These are phyloP conservation scores for Talaromyces sp. DNA, from an alignment of 2,329 filamentous ascomycete genomes.

Conservation along the genomic window DNA sequence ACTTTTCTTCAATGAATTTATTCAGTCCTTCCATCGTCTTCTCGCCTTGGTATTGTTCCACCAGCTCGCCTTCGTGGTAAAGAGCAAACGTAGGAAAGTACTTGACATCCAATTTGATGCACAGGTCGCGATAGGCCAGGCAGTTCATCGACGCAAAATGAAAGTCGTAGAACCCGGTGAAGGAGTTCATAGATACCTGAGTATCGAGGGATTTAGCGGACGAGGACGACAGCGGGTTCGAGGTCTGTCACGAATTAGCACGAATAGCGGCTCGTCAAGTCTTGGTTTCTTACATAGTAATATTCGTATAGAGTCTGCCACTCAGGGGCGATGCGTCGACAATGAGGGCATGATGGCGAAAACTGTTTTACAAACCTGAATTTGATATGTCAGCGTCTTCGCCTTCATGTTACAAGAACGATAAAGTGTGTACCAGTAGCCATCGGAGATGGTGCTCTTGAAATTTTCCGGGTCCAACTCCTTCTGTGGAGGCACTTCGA, in stretches of 20 bases:
- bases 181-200: conserved; percentile 56
- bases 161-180: conserved; percentile 82
- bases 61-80: conserved; percentile 70
- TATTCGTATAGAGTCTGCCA: conserved; percentile 94
- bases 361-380: conserved; percentile 50
- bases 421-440: conserved; percentile 43
- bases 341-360: conserved; percentile 61
- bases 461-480: conserved; percentile 47
- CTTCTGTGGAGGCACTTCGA: conserved; percentile 48
- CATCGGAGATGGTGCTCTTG: conserved; percentile 45
- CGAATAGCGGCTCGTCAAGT: neutral
- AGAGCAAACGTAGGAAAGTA: conserved; percentile 74
- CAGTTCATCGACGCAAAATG: conserved; percentile 85
- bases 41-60: conserved; percentile 61
- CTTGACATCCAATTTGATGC: conserved; percentile 60
- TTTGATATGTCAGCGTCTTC: neutral
- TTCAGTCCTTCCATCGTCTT: conserved; percentile 65
- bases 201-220: conserved; percentile 47
- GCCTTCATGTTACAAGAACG: neutral
- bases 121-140: conserved; percentile 74
- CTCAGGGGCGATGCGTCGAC: conserved; percentile 71
- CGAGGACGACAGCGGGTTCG: conserved; percentile 59
- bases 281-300: conserved; percentile 54
- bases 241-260: conserved; percentile 56
- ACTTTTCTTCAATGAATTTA: conserved; percentile 65